A percentile compares a stretch with the other conserved stretches of the same genome.
These are phyloP conservation scores for Pythium dissimile DNA, from an alignment of 352 stramenopile species.

Conservation along the genomic window DNA sequence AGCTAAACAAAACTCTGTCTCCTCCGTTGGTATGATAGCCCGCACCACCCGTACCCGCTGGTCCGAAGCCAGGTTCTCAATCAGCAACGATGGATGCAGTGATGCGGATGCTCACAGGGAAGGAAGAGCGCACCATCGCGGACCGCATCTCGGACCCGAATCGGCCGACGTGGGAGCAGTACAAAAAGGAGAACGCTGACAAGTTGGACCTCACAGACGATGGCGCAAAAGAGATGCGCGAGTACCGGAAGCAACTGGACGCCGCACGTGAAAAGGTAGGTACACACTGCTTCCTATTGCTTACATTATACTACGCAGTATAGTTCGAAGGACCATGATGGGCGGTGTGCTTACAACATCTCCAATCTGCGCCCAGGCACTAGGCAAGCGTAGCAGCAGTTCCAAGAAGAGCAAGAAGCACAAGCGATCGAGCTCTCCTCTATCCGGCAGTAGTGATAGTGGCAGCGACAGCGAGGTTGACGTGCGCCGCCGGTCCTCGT, in stretches of 20 bases:
- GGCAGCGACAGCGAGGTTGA: slow-evolving; percentile 45
- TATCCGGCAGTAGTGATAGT: slow-evolving; percentile 37
- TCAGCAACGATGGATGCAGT: slow-evolving; percentile 93
- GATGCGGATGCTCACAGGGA: slow-evolving; percentile 91
- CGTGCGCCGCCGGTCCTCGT: slow-evolving; percentile 39
- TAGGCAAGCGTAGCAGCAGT: slow-evolving; percentile 51
- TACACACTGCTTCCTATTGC: no score
- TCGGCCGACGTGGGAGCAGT: slow-evolving; percentile 95
- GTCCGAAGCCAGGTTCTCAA: slow-evolving; percentile 25
- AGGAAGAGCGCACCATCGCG: slow-evolving; percentile 92
- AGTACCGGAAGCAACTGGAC: slow-evolving; percentile 92
- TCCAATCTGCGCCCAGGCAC: slow-evolving; percentile 25
- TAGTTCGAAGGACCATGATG: no score
- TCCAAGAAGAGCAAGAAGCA: slow-evolving; percentile 84
- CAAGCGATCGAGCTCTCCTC: slow-evolving; percentile 52
- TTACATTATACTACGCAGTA: no score
- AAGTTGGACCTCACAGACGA: slow-evolving; percentile 88
- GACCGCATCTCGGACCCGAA: slow-evolving; percentile 93
- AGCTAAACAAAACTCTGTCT: background rate
- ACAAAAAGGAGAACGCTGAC: slow-evolving; percentile 95
- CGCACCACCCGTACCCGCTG: slow-evolving; percentile 5
- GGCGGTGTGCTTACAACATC: no score
- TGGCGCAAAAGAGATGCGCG: slow-evolving; percentile 92
- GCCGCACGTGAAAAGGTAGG: slow-evolving; percentile 82
- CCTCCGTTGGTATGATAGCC: slow-evolving; percentile 17